Percentiles rank a stretch among this genome's conserved stretches.
Evolutionary conservation across 2,329 filamentous ascomycete species (phyloP).

Genomic region (Periglandula ipomoeae): DNA sequence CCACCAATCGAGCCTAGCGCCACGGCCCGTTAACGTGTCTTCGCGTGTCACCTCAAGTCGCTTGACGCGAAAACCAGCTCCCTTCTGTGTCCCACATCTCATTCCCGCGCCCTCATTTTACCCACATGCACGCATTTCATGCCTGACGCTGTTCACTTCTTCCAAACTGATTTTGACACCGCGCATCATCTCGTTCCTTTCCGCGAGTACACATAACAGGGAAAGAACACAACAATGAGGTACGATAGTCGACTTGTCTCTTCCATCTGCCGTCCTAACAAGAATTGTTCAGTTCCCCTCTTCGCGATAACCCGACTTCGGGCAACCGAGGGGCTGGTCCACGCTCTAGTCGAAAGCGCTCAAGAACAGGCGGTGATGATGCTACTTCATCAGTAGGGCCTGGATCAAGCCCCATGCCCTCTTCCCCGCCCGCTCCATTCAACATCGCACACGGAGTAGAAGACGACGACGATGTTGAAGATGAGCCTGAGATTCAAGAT

Average conservation of each 20-base stretch:
- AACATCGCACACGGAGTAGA: conserved; percentile 58
- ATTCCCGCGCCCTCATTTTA: conserved; percentile 13
- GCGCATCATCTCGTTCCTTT: background rate
- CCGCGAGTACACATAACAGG: background rate
- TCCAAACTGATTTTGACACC: background rate
- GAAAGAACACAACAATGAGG: conserved; percentile 14
- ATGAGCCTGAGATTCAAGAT: conserved; percentile 62
- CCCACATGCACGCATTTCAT: conserved; percentile 11
- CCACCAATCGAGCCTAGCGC: conserved; percentile 20
- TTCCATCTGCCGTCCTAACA: background rate
- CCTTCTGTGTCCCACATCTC: conserved; percentile 6
- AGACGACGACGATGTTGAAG: conserved; percentile 63
- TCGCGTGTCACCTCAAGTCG: conserved; percentile 13
- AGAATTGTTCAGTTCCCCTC: conserved; percentile 57
- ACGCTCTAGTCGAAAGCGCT: conserved; percentile 44
- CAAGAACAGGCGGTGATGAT: conserved; percentile 43
- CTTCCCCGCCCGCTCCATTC: conserved; percentile 51
- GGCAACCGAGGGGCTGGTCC: conserved; percentile 64
- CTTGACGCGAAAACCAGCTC: conserved; percentile 17
- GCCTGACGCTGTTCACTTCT: background rate
- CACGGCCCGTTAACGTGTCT: conserved; percentile 35
- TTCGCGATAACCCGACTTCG: conserved; percentile 71
- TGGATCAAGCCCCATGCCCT: conserved; percentile 56
- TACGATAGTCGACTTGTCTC: conserved; percentile 8
- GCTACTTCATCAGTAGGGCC: conserved; percentile 39